Percentiles rank a stretch among this genome's conserved stretches.
Evolutionary conservation across 2,329 filamentous ascomycete species (phyloP).

Genomic region (Fusarium mexicanum): DNA sequence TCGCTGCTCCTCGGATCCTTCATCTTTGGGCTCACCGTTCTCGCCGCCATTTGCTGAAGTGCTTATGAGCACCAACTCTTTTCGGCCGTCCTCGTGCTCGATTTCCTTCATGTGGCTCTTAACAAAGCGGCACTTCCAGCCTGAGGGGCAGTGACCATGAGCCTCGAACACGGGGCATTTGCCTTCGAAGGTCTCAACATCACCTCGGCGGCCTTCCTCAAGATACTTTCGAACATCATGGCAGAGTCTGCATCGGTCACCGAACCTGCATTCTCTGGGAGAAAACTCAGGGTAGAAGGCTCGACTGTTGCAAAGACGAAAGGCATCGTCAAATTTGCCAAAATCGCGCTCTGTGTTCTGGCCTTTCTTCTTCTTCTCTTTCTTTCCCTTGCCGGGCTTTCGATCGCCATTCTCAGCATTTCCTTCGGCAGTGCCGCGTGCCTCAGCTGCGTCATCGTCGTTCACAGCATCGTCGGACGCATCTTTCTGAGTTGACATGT

Average conservation of each 20-base stretch:
- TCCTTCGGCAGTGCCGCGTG: slow-evolving; percentile 46
- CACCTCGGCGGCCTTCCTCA: slow-evolving; percentile 79
- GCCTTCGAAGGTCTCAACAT: slow-evolving; percentile 79
- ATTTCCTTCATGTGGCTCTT: slow-evolving; percentile 86
- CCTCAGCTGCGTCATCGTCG: slow-evolving; percentile 62
- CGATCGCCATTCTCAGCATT: slow-evolving; percentile 67
- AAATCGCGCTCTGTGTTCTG: slow-evolving; percentile 88
- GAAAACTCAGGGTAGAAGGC: slow-evolving; percentile 82
- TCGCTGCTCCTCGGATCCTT: slow-evolving; percentile 61
- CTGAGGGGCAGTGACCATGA: slow-evolving; percentile 79
- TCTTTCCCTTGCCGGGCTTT: slow-evolving; percentile 53
- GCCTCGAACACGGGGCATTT: slow-evolving; percentile 84
- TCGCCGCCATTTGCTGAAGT: slow-evolving; percentile 41
- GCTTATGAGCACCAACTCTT: slow-evolving; percentile 77
- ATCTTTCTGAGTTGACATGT: slow-evolving; percentile 44
- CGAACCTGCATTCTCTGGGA: slow-evolving; percentile 78
- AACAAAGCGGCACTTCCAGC: slow-evolving; percentile 95
- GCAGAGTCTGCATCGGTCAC: slow-evolving; percentile 80
- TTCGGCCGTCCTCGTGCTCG: slow-evolving; percentile 79
- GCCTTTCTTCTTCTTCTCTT: slow-evolving; percentile 60
- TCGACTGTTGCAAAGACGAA: slow-evolving; percentile 81
- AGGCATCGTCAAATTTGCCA: slow-evolving; percentile 79
- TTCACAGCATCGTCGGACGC: slow-evolving; percentile 40
- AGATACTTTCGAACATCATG: slow-evolving; percentile 91
- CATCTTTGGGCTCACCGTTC: slow-evolving; percentile 46